These are phyloP conservation scores for Solanum piurae DNA, from an alignment of 257 asterid genomes.

Conservation along the genomic window DNA sequence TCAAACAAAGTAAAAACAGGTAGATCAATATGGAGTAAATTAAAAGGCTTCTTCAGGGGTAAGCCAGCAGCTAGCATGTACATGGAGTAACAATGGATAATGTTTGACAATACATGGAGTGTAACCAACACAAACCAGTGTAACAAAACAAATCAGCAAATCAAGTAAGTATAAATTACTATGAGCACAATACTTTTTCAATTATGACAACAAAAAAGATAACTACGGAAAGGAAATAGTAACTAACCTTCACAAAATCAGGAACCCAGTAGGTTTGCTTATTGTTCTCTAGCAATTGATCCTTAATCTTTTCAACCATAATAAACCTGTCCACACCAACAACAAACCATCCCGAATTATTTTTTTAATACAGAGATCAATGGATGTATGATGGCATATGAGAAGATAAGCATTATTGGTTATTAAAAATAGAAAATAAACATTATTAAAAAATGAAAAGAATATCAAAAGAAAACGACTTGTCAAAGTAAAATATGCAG, in stretches of 20 bases:
- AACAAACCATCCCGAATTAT: neutral
- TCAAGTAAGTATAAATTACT: neutral
- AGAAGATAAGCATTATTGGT: neutral
- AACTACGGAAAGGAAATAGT: neutral
- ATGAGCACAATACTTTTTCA: neutral
- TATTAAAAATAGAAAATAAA: neutral
- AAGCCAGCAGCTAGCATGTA: neutral
- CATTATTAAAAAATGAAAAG: neutral
- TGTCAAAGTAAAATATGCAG: neutral
- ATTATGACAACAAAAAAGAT: neutral
- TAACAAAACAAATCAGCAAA: neutral
- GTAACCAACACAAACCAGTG: neutral
- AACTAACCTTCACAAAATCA: slow-evolving; percentile 73
- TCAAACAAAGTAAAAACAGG: neutral
- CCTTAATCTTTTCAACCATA: slow-evolving; percentile 90
- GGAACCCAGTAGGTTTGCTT: slow-evolving; percentile 93
- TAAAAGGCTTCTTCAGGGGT: neutral
- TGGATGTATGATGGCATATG: neutral
- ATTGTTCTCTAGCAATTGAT: slow-evolving; percentile 82
- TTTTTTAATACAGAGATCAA: neutral
- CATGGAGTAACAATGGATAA: neutral
- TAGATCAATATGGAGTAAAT: neutral
- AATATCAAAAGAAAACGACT: neutral
- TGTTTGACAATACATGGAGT: neutral
- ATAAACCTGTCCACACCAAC: slow-evolving; percentile 40